These are phyloP conservation scores for Myochromella boudieri DNA, from an alignment of 768 basidiomycete species.

Conservation along the genomic window DNA sequence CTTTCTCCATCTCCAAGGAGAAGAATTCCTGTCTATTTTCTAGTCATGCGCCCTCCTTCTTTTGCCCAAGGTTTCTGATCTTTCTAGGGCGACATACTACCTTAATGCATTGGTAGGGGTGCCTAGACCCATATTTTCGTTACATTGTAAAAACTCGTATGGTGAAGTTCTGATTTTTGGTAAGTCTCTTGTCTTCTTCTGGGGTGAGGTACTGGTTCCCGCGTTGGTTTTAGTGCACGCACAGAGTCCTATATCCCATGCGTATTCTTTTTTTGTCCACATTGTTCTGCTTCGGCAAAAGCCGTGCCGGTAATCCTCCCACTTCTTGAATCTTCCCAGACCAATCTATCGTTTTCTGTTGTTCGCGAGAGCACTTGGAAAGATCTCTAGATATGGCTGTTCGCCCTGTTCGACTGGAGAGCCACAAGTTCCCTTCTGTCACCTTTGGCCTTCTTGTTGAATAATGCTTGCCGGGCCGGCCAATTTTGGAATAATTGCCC, in stretches of 20 bases:
- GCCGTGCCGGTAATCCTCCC: constrained; percentile 10
- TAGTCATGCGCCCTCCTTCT: background rate
- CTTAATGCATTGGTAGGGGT: too few species aligned
- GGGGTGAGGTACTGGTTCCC: too few species aligned
- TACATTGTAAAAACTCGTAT: too few species aligned
- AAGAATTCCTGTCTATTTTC: background rate
- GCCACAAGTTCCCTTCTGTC: background rate
- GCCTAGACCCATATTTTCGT: too few species aligned
- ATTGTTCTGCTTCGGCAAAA: constrained; percentile 7
- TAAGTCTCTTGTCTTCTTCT: too few species aligned
- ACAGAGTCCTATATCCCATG: too few species aligned
- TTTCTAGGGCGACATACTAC: too few species aligned
- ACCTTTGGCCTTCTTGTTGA: constrained; percentile 2
- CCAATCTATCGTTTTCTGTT: constrained; percentile 2
- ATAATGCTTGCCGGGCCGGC: constrained; percentile 18
- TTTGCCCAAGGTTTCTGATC: background rate
- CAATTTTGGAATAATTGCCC: constrained; percentile 26
- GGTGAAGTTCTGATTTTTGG: too few species aligned
- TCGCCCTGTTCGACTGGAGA: background rate
- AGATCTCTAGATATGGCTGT: background rate
- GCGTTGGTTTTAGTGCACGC: too few species aligned
- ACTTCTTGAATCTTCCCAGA: background rate
- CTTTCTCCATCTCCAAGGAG: constrained; percentile 1
- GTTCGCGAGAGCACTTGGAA: background rate
- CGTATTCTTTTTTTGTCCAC: constrained; percentile 12